Evolutionary conservation across 768 basidiomycete species (phyloP), one percentile per base, ranked within the genome.

Genomic region (Chalciporus chontae): DNA sequence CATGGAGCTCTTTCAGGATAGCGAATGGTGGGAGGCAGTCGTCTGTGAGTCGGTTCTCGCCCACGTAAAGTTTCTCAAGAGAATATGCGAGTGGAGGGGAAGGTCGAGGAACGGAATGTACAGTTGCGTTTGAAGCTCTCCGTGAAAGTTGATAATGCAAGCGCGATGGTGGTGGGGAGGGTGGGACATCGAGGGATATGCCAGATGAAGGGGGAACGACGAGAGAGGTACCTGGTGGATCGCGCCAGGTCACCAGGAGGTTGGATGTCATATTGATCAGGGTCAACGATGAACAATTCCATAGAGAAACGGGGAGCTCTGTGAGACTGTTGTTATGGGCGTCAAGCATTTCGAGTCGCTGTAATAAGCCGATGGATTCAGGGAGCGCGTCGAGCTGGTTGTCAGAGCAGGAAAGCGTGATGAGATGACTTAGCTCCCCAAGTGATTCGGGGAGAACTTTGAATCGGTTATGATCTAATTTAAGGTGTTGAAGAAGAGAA

Each of bases 181-280:
- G 21, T 3, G 59, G 50, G 8, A 58, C 40, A n/a, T 68, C 65
- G 37, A 68, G 54, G 43, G 47, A 48, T 26, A 55, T 46, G 27
- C 63, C 52, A n/a, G 63, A 54, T 4, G 59, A 17, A 15, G 58
- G 52, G 7, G 59, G 62, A 8, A 55, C 51, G n/a, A 60, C 43
- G 6, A 77, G 54, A 0, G 58, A 54, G 15, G 68, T 56, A 17
- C 69, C 62, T 5, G 77, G 82, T 0, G 87, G 85, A 41, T 85
- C 80, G 29, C 81, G 80, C 79, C 90, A 91, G 1, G 72, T 73
- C 26, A 77, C 78, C 46, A 98, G 70, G 21, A 92, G 71, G 65
- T 99, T 99, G 10, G 91, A 94, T 3, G 90, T 93, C 36, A 86
- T 79, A 61, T 98, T 98, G 62, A 98, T 78, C 37, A 76, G 73